A percentile compares a stretch with the other conserved stretches of the same genome.
Conservation (phyloP, 2,329 filamentous ascomycete genomes). For the Chaetomium sp. region DNA sequence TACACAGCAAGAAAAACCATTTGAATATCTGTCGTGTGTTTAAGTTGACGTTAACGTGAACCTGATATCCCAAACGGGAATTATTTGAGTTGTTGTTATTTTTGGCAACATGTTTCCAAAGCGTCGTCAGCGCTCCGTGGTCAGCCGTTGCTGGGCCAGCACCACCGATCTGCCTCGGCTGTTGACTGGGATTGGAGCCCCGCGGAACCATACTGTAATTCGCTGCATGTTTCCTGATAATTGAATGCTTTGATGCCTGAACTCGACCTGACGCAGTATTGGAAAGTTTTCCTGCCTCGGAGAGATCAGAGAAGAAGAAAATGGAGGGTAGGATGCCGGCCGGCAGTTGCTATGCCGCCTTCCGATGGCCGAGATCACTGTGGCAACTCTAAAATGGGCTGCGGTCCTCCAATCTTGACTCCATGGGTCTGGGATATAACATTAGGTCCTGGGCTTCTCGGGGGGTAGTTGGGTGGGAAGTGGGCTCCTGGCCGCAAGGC, state of each 20-base stretch:
- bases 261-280: too few species aligned
- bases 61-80: background rate
- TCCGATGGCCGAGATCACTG: background rate
- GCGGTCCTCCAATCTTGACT: background rate
- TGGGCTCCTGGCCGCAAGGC: too few species aligned
- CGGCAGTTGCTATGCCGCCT: conserved; percentile 1
- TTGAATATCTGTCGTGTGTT: background rate
- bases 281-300: too few species aligned
- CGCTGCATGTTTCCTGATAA: too few species aligned
- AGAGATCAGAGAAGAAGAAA: background rate
- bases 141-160: conserved; percentile 1
- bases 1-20: background rate
- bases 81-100: background rate
- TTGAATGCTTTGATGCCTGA: too few species aligned
- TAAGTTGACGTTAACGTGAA: background rate
- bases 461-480: too few species aligned
- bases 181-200: too few species aligned
- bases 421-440: too few species aligned
- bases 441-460: too few species aligned
- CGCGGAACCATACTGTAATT: too few species aligned
- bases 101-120: background rate
- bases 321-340: background rate
- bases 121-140: background rate
- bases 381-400: background rate
- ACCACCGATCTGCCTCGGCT: background rate